phyloP scores from a whole-genome alignment of 208 protist genomes.

The Leishmania lainsoni region DNA sequence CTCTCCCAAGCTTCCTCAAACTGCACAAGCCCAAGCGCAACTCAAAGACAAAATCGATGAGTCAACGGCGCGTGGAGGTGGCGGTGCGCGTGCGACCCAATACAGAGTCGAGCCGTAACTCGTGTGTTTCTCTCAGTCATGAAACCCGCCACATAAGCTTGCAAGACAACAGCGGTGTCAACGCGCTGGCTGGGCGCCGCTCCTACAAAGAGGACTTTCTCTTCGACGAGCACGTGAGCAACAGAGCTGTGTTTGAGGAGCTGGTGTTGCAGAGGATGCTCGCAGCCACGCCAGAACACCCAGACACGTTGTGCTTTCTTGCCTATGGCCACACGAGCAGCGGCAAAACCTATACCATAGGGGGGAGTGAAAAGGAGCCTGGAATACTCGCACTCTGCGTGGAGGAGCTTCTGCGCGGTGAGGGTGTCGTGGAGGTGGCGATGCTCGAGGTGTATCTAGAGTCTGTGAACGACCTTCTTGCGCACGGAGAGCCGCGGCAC shows the following conservation, averaged over 20 bases:
- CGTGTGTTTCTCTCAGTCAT: conserved; percentile 47
- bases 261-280: conserved; percentile 63
- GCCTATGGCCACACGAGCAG: conserved; percentile 91
- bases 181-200: conserved; percentile 16
- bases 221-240: conserved; percentile 45
- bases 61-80: conserved; percentile 66
- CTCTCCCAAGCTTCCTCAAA: background rate
- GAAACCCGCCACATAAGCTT: conserved; percentile 25
- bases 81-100: conserved; percentile 65
- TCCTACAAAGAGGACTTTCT: conserved; percentile 46
- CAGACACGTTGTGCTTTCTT: conserved; percentile 87
- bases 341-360: conserved; percentile 90
- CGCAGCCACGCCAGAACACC: conserved; percentile 44
- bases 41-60: background rate
- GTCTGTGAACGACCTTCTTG: conserved; percentile 78
- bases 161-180: conserved; percentile 18
- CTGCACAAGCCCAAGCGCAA: background rate
- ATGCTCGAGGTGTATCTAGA: conserved; percentile 91
- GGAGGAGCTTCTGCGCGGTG: conserved; percentile 62
- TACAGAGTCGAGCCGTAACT: conserved; percentile 9
- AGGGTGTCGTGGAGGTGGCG: conserved; percentile 82
- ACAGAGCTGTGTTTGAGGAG: conserved; percentile 66
- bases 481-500: conserved; percentile 54
- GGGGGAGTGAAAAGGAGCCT: conserved; percentile 57
- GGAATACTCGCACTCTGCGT: conserved; percentile 75